A percentile compares a stretch with the other conserved stretches of the same genome.
Conservation (phyloP, 2,329 filamentous ascomycete species). For the Beauveria pseudobassiana region DNA sequence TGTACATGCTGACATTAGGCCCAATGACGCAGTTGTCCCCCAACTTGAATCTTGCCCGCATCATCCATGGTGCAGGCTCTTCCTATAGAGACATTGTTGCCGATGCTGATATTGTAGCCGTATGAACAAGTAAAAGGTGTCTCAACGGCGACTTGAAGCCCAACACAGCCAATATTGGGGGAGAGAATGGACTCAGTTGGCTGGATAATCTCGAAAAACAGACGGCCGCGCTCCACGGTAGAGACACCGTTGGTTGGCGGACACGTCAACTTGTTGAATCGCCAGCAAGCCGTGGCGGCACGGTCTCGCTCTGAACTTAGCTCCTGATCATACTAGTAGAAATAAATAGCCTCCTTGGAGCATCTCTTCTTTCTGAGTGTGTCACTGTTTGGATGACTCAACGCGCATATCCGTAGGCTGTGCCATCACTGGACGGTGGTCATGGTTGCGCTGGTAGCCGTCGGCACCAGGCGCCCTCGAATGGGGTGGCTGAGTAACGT, state of each 20-base stretch:
- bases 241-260: constrained; percentile 68
- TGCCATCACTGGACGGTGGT: too few relatives aligned
- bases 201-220: too few relatives aligned
- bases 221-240: constrained; percentile 39
- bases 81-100: constrained; percentile 75
- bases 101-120: constrained; percentile 88
- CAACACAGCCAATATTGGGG: constrained; percentile 55
- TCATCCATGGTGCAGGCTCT: constrained; percentile 82
- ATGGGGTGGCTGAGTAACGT: too few relatives aligned
- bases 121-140: constrained; percentile 90
- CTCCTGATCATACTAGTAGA: constrained; percentile 65
- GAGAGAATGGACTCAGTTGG: constrained; percentile 26
- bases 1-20: too few relatives aligned
- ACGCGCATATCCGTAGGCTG: too few relatives aligned
- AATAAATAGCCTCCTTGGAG: constrained; percentile 62
- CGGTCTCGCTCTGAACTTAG: constrained; percentile 77
- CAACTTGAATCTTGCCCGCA: constrained; percentile 75
- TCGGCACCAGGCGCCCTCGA: too few relatives aligned
- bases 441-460: too few relatives aligned
- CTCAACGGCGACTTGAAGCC: constrained; percentile 69
- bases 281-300: constrained; percentile 73
- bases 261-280: constrained; percentile 72
- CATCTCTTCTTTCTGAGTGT: constrained; percentile 86
- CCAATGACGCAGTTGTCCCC: constrained; percentile 21
- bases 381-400: constrained; percentile 18